Evolutionary conservation across 2,329 filamentous ascomycete genomes (phyloP).

Genomic region (Fusarium sp.): DNA sequence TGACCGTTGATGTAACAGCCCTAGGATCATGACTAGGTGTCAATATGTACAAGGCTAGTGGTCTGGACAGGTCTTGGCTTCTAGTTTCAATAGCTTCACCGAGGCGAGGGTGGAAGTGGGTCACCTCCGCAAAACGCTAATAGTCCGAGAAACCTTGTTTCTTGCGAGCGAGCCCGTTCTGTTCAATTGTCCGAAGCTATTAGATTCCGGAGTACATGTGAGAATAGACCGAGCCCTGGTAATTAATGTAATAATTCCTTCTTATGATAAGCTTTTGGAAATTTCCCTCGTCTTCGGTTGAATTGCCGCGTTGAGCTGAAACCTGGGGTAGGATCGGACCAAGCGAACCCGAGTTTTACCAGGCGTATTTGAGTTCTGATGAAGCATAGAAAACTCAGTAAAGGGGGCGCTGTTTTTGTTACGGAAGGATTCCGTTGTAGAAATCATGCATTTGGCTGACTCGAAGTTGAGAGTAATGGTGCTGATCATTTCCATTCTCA

Average conservation of each 20-base stretch:
- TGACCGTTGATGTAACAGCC: not conserved
- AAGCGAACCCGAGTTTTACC: not conserved
- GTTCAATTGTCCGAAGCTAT: not conserved
- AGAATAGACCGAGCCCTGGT: not conserved
- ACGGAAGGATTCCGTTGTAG: not conserved
- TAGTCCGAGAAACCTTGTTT: not conserved
- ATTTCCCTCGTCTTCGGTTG: not conserved
- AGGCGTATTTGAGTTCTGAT: not conserved
- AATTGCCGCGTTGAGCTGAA: slow-evolving; percentile 6
- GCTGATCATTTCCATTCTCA: not conserved
- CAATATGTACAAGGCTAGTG: not conserved
- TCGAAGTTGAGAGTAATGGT: not conserved
- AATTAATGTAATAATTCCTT: not conserved
- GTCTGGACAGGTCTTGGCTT: slow-evolving; percentile 1
- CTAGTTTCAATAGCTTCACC: not conserved
- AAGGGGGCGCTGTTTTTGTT: not conserved
- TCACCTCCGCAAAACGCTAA: not conserved
- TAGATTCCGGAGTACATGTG: not conserved
- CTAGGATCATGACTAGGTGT: not conserved
- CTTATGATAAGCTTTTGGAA: not conserved
- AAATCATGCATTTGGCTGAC: not conserved
- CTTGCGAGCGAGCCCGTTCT: not conserved
- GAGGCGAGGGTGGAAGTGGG: not conserved
- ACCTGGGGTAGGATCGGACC: not conserved
- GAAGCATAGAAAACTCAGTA: not conserved